Percentiles rank a stretch among this genome's conserved stretches.
phyloP scores from a whole-genome alignment of 805 yeast species.

The Pichia paraexigua region DNA sequence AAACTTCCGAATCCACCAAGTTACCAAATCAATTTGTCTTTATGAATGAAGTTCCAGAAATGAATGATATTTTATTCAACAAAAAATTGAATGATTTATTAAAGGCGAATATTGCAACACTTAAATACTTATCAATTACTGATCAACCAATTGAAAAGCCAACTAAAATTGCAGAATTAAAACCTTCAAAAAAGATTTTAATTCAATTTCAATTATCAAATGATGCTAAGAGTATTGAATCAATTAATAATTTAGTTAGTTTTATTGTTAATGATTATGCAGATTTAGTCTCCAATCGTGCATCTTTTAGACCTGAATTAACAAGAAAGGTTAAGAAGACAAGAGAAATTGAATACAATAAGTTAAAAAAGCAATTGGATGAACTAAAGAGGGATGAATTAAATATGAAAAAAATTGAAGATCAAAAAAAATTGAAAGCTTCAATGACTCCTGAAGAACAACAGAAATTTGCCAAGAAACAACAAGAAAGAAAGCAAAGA shows the following conservation, averaged over 20 bases:
- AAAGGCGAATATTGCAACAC: conserved; percentile 29
- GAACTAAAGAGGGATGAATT: conserved; percentile 58
- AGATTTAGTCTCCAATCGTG: conserved; percentile 29
- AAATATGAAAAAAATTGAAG: conserved; percentile 64
- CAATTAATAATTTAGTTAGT: conserved; percentile 54
- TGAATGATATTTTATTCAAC: conserved; percentile 57
- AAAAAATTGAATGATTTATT: conserved; percentile 42
- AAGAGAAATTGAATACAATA: conserved; percentile 66
- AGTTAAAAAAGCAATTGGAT: conserved; percentile 63
- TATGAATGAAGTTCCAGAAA: conserved; percentile 84
- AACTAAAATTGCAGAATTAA: conserved; percentile 43
- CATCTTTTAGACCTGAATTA: conserved; percentile 64
- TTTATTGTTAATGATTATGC: conserved; percentile 37
- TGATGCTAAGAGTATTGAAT: conserved; percentile 40
- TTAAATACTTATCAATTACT: conserved; percentile 70
- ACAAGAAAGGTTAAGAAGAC: conserved; percentile 67
- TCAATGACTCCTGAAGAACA: conserved; percentile 69
- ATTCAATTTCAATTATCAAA: conserved; percentile 48
- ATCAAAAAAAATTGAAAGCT: conserved; percentile 57
- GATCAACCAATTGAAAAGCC: conserved; percentile 81
- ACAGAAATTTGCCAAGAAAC: conserved; percentile 69
- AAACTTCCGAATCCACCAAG: conserved; percentile 61
- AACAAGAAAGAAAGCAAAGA: conserved; percentile 73
- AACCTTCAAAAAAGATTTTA: conserved; percentile 44
- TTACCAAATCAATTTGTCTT: conserved; percentile 72